Base-by-base conservation (phyloP, 495 filamentous ascomycete species). In the Trichoderma orchidacearum region DNA sequence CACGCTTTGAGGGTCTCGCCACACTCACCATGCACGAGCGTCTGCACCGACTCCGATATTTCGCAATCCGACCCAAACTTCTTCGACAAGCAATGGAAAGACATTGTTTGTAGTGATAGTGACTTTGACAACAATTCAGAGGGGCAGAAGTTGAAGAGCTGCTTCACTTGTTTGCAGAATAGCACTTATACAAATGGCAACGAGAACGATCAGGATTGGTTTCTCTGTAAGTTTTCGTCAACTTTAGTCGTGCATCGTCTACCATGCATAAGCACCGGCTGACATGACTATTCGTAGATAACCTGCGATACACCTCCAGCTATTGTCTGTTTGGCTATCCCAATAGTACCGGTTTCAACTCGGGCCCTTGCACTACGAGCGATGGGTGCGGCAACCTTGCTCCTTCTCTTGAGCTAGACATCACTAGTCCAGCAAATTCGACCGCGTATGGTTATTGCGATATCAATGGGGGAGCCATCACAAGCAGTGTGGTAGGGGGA, bases 21-120 rank as follows among this genome's bases (percentile, higher is more conserved):
- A 25, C 72, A 75, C 51, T 79, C 76, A 21, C 75, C 72, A n/a
- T 80, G 77, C 52, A 64, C 92, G 31, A 66, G 69, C 45, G 53
- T 69, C 54, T 80, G 77, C 55, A 54, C 71, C 50, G 74, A 78
- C 56, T 62, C 64, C 18, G 57, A 52, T 41, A 60, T 70, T 41
- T 71, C 76, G 55, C 54, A 64, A 30, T 74, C 75, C 5, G 70
- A 75, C 45, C 68, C 75, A 38, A 70, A 66, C 53, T 70, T 72
- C 11, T 78, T 72, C 35, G 72, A 64, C 36, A 77, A 72, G 0
- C 58, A 31, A 21, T 71, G 70, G 35, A 59, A 64, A 8, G 77
- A 79, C 56, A 73, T 79, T 30, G 62, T 65, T 28, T 80, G 77
- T 58, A 29, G 60, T n/a, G 74, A 79, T 60, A 60, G 59, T 21